Percentiles rank a stretch among this genome's conserved stretches.
These are phyloP conservation scores for Musa troglodytarum DNA, from an alignment of 176 grass and related monocot genomes.

Conservation along the genomic window DNA sequence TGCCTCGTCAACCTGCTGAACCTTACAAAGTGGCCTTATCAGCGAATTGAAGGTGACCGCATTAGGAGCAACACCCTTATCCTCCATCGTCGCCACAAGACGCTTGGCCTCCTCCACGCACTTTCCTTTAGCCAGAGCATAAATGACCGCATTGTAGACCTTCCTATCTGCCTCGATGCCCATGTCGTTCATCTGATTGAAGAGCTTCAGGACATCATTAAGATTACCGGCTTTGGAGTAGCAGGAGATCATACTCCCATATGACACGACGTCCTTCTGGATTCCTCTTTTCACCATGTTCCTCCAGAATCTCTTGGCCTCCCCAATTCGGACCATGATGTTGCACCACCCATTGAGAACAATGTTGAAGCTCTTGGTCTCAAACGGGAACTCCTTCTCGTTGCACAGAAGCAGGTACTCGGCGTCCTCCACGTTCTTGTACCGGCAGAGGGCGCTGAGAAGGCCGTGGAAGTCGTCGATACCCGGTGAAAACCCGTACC, in stretches of 20 bases:
- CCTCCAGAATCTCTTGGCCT: conserved; percentile 75
- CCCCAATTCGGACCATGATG: conserved; percentile 38
- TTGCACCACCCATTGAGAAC: conserved; percentile 81
- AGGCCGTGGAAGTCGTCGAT: conserved; percentile 56
- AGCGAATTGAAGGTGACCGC: conserved; percentile 66
- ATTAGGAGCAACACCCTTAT: conserved; percentile 44
- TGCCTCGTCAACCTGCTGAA: conserved; percentile 42
- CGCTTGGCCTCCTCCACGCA: conserved; percentile 52
- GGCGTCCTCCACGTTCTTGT: conserved; percentile 69
- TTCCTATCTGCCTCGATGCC: conserved; percentile 53
- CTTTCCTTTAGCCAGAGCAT: conserved; percentile 54
- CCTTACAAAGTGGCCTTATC: conserved; percentile 66
- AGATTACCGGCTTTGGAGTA: conserved; percentile 73
- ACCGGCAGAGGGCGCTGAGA: conserved; percentile 57
- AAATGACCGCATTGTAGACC: conserved; percentile 63
- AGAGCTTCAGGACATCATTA: conserved; percentile 63
- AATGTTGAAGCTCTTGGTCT: conserved; percentile 89
- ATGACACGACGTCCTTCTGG: conserved; percentile 51
- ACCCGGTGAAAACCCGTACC: conserved; percentile 37
- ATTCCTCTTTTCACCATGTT: conserved; percentile 48
- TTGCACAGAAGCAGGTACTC: conserved; percentile 75
- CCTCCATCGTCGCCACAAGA: conserved; percentile 55
- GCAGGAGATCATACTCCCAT: conserved; percentile 82
- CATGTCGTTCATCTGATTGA: conserved; percentile 59
- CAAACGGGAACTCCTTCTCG: conserved; percentile 45